Evolutionary conservation across 345 rosid species (phyloP).

Genomic region (Hibiscus mutabilis): DNA sequence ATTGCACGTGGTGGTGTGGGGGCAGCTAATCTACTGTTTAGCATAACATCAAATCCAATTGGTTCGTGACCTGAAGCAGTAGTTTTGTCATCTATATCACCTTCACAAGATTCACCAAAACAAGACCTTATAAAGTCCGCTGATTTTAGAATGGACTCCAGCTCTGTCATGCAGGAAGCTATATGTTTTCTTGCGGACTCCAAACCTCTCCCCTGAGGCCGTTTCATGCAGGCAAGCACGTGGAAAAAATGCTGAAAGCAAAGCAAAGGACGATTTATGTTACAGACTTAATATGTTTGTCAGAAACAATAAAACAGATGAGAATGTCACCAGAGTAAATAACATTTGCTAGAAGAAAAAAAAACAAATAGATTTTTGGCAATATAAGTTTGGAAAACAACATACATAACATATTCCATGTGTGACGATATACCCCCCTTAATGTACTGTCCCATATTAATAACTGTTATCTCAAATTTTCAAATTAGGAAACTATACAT

Average conservation of each 20-base stretch:
- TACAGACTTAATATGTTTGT: background rate
- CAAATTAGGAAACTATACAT: background rate
- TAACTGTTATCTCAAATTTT: background rate
- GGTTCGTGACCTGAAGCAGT: slow-evolving; percentile 81
- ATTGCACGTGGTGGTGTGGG: slow-evolving; percentile 98
- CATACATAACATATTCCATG: background rate
- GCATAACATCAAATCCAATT: slow-evolving; percentile 84
- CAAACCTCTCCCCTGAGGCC: slow-evolving; percentile 93
- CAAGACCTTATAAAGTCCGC: slow-evolving; percentile 41
- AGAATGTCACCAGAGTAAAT: background rate
- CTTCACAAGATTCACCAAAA: slow-evolving; percentile 27
- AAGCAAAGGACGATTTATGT: slow-evolving; percentile 16
- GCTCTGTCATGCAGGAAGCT: slow-evolving; percentile 73
- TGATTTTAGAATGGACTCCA: slow-evolving; percentile 49
- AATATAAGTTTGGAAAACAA: background rate
- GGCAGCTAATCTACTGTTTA: slow-evolving; percentile 81
- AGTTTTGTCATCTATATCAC: slow-evolving; percentile 53
- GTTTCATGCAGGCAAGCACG: slow-evolving; percentile 69
- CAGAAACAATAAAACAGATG: background rate
- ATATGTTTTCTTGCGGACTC: slow-evolving; percentile 90
- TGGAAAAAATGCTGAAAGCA: slow-evolving; percentile 85
- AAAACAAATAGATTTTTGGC: background rate
- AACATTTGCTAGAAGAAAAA: slow-evolving; percentile 1
- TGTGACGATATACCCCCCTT: background rate
- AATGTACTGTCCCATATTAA: background rate